Evolutionary conservation across 352 stramenopile species (phyloP), one percentile per base, ranked within the genome.

Genomic region (Phytophthora aleatoria): DNA sequence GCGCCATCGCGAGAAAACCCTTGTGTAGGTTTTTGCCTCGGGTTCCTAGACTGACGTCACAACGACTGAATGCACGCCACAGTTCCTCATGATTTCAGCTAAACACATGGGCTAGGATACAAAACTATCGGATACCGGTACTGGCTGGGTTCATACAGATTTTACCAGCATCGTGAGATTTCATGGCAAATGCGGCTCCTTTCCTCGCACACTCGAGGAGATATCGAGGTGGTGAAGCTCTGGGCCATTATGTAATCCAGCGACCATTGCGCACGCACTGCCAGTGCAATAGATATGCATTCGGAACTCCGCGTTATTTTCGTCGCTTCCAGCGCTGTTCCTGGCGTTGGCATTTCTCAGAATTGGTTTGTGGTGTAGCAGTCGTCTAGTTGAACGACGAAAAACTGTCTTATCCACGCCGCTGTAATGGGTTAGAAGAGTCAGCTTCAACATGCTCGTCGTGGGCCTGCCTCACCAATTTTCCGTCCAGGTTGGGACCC

Each of bases 1-100:
- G 26, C 20, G 45, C 20, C 20, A 20, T 20, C 20, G 20, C 20
- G 20, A 20, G 20, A 20, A 38, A 67, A 30, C 36, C 50, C 47
- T 55, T 41, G 24, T 38, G 44, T 53, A 61, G 42, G 48, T 59
- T 65, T 64, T 68, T 36, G 38, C 42, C 27, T 55, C 35, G 41
- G 24, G 53, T 31, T 55, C 57, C n/a, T 54, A 42, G 31, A 6
- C 30, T 57, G 33, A 67, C 63, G 63, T 67, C 50, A 67, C 27
- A 44, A 35, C 48, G 42, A 49, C 24, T 51, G 35, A 38, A 55
- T 12, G 50, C 50, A 56, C 39, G 52, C 41, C 48, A 61, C 50
- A 59, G 36, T 38, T 68, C 43, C 11, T 67, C 58, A 57, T 43
- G 63, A 71, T 63, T 51, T 5, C 28, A 20, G 20, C 20, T 20